phyloP scores from a whole-genome alignment of 306 rosid species.

The Corylus avellana region DNA sequence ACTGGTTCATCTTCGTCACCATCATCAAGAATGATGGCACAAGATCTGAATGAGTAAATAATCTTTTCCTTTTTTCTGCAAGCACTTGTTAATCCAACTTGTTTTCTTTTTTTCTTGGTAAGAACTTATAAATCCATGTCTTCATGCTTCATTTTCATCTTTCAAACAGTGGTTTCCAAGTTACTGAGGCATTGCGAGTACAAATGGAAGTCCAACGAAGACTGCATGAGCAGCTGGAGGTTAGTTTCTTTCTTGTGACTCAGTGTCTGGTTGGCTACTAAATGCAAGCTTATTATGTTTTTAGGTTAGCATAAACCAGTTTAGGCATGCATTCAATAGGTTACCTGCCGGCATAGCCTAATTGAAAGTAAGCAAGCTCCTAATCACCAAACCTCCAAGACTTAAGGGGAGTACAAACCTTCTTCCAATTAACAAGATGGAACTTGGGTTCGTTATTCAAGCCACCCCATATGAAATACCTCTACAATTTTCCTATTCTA shows the following conservation, averaged over 20 bases:
- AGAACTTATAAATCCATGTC: not conserved
- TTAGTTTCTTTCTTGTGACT: constrained; percentile 23
- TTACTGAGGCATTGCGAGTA: constrained; percentile 60
- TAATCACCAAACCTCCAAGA: too few species aligned
- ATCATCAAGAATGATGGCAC: constrained; percentile 44
- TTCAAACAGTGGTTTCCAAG: constrained; percentile 51
- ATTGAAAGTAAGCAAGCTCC: too few species aligned
- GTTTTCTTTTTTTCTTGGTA: too few species aligned
- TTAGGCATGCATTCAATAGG: not conserved
- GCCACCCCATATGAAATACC: too few species aligned
- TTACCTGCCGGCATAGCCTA: not conserved
- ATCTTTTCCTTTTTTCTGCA: not conserved
- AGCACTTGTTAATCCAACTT: not conserved
- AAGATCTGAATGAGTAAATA: constrained; percentile 47
- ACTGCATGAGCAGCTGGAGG: constrained; percentile 69
- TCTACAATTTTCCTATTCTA: too few species aligned
- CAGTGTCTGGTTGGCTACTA: not conserved
- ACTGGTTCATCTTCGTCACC: constrained; percentile 51
- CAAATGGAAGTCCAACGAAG: constrained; percentile 69
- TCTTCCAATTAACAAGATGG: too few species aligned
- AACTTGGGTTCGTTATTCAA: too few species aligned
- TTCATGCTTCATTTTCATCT: constrained; percentile 9
- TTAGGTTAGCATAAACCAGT: not conserved
- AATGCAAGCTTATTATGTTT: not conserved
- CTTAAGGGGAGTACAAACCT: too few species aligned